Evolutionary conservation across 768 basidiomycete species (phyloP).

Genomic region (Collybia nuda): DNA sequence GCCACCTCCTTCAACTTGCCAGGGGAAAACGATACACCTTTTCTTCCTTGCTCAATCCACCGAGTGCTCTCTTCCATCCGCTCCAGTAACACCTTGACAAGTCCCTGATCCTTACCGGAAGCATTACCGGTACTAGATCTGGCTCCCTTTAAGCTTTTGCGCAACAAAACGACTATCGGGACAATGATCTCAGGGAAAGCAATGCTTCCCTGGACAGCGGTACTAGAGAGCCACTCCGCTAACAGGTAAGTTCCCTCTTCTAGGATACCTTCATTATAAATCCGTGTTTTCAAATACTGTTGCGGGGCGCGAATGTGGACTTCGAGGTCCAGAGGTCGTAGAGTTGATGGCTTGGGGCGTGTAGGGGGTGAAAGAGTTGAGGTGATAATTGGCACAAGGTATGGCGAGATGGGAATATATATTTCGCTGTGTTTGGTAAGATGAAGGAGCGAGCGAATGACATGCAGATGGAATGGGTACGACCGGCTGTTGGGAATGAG

Average conservation of each 20-base stretch:
- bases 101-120: slow-evolving; percentile 54
- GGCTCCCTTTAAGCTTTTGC: slow-evolving; percentile 68
- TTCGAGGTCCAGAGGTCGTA: slow-evolving; percentile 89
- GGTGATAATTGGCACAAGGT: slow-evolving; percentile 83
- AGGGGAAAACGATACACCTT: slow-evolving; percentile 74
- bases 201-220: slow-evolving; percentile 75
- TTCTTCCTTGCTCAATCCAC: slow-evolving; percentile 76
- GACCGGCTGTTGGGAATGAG: slow-evolving; percentile 89
- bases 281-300: slow-evolving; percentile 84
- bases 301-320: slow-evolving; percentile 84
- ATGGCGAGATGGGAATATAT: slow-evolving; percentile 86
- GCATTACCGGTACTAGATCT: slow-evolving; percentile 32
- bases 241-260: slow-evolving; percentile 82
- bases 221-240: slow-evolving; percentile 77
- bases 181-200: slow-evolving; percentile 93
- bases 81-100: slow-evolving; percentile 79
- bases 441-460: slow-evolving; percentile 85
- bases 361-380: slow-evolving; percentile 66
- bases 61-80: slow-evolving; percentile 80
- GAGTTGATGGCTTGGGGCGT: slow-evolving; percentile 79
- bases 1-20: slow-evolving; percentile 67
- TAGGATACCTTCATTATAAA: slow-evolving; percentile 78
- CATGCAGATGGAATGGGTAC: slow-evolving; percentile 92
- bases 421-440: slow-evolving; percentile 80
- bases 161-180: slow-evolving; percentile 71